Percentiles rank a stretch among this genome's conserved stretches.
phyloP scores from a whole-genome alignment of 495 filamentous ascomycete species.

The Penicillium coprophilum region DNA sequence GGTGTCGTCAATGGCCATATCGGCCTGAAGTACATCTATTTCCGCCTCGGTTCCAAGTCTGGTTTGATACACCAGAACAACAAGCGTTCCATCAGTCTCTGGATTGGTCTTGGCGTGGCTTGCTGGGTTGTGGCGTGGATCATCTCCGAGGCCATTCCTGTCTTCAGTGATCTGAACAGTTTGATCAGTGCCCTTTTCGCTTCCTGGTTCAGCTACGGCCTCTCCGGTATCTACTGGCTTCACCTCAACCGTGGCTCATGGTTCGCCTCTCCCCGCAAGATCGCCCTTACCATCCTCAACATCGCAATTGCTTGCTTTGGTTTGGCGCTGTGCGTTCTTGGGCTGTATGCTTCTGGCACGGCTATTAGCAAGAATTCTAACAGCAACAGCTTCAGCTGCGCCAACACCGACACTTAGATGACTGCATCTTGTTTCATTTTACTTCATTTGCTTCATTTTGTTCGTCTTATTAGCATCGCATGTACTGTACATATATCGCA shows the following conservation, averaged over 20 bases:
- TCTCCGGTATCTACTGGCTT: constrained; percentile 46
- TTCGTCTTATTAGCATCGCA: background rate
- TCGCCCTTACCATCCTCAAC: constrained; percentile 32
- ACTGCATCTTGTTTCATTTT: background rate
- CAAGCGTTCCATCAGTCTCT: constrained; percentile 47
- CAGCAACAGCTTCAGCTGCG: constrained; percentile 36
- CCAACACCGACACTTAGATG: constrained; percentile 26
- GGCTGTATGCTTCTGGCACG: constrained; percentile 42
- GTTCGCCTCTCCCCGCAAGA: constrained; percentile 35
- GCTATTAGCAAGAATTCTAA: constrained; percentile 40
- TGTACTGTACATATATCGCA: constrained; percentile 10
- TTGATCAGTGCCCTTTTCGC: constrained; percentile 46
- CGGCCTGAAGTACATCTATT: constrained; percentile 64
- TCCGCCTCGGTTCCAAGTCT: constrained; percentile 55
- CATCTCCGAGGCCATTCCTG: constrained; percentile 67
- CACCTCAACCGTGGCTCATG: constrained; percentile 38
- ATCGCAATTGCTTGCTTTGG: constrained; percentile 29
- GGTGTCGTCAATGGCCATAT: constrained; percentile 71
- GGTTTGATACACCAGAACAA: constrained; percentile 54
- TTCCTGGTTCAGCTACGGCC: constrained; percentile 45
- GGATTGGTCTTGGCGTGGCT: constrained; percentile 53
- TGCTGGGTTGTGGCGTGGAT: constrained; percentile 66
- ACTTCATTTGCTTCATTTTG: background rate
- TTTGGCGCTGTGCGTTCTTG: constrained; percentile 33
- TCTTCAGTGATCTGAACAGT: constrained; percentile 62